Evolutionary conservation across 768 basidiomycete genomes (phyloP).

Genomic region (Hydnomerulius pinastri): DNA sequence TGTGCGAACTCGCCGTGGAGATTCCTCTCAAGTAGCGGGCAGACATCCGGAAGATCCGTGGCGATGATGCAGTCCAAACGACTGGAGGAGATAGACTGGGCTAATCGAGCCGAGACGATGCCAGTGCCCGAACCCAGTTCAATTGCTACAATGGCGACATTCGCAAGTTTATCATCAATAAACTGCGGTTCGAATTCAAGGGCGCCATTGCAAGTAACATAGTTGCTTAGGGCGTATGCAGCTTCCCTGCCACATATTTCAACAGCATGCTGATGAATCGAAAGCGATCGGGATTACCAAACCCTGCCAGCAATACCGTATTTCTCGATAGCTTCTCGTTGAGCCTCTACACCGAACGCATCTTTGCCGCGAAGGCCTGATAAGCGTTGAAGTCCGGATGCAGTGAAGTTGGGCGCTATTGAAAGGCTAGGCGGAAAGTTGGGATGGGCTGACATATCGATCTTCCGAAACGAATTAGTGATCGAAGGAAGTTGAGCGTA

Average conservation of each 20-base stretch:
- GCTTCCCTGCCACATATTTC: conserved; percentile 62
- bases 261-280: conserved; percentile 11
- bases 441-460: conserved; percentile 23
- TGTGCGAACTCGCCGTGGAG: conserved; percentile 19
- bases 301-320: conserved; percentile 87
- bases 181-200: conserved; percentile 60
- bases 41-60: conserved; percentile 82
- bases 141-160: conserved; percentile 42
- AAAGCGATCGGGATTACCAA: conserved; percentile 51
- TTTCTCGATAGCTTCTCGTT: conserved; percentile 59
- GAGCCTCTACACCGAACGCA: conserved; percentile 38
- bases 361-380: neutral
- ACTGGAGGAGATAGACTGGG: conserved; percentile 39
- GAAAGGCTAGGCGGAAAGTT: conserved; percentile 49
- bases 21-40: conserved; percentile 49
- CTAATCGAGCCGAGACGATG: conserved; percentile 52
- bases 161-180: conserved; percentile 16
- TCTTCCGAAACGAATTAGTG: neutral
- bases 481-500: neutral
- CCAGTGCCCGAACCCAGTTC: conserved; percentile 85
- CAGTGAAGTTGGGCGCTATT: conserved; percentile 34
- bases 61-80: conserved; percentile 40
- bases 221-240: conserved; percentile 58
- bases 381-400: neutral
- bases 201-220: conserved; percentile 43